Evolutionary conservation across 352 stramenopile species (phyloP).

Genomic region (Hyphochytrium catenoides): DNA sequence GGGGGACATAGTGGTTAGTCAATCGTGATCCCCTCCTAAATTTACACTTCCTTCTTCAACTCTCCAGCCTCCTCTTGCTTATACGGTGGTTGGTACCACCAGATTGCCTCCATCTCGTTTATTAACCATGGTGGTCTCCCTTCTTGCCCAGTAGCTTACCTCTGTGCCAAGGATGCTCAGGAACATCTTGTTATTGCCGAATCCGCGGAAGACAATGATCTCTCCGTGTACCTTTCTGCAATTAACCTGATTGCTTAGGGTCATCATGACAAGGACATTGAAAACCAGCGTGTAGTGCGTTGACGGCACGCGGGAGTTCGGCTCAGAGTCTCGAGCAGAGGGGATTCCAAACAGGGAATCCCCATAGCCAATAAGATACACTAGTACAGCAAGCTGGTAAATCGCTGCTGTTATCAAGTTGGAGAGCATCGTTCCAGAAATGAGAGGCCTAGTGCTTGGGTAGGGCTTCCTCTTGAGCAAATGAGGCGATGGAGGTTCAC

Average conservation of each 20-base stretch:
- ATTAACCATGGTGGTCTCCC: no score
- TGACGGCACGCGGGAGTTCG: no score
- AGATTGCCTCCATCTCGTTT: no score
- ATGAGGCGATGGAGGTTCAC: constrained; percentile 35
- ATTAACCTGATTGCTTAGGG: constrained; percentile 74
- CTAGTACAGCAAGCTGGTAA: constrained; percentile 48
- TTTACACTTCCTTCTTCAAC: no score
- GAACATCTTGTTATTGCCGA: no score
- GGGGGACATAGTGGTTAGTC: no score
- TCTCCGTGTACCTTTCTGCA: constrained; percentile 50
- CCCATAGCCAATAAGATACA: constrained; percentile 29
- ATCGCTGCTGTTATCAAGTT: constrained; percentile 54
- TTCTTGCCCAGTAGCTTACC: no score
- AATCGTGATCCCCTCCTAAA: no score
- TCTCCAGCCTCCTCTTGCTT: no score
- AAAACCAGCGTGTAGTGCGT: constrained; percentile 89
- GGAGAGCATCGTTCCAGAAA: constrained; percentile 52
- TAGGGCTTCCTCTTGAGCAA: constrained; percentile 52
- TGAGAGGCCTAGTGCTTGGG: constrained; percentile 31
- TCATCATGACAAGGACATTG: constrained; percentile 92
- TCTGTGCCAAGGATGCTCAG: no score
- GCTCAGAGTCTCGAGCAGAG: constrained; percentile 6
- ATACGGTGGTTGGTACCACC: no score
- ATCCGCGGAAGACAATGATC: no score
- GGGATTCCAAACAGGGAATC: constrained; percentile 8